Base-by-base conservation (phyloP, 306 rosid species). In the Citrullus colocynthis region DNA sequence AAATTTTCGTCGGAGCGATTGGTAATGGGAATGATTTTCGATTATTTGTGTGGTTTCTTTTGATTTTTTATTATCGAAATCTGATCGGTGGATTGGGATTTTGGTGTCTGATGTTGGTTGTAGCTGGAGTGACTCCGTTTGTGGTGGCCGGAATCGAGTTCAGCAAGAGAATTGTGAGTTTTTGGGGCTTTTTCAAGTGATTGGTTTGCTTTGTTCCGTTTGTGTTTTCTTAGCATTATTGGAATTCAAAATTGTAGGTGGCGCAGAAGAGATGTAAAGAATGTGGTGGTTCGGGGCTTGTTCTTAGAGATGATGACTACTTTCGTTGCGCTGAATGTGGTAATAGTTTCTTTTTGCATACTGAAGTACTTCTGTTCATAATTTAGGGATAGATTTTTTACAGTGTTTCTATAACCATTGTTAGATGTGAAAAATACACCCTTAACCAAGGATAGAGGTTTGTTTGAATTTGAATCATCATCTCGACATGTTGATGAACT, bases 91-190 rank as follows among this genome's bases (percentile, higher is more conserved):
- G 28, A 24, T 24, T 24, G 28, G 28, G 28, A 24, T 24, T 24
- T 24, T 24, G 28, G 28, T 24, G 28, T 59, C 2, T 13, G 17
- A 52, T 34, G 60, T 28, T 76, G 52, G 67, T 76, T 85, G 87
- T 80, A 95, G 96, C 96, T 87, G 97, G 98, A 58, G 82, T 85
- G 65, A 82, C 88, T 59, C 98, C 97, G 69, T 95, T 90, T 83
- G 93, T 90, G 88, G 98, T 95, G 76, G 97, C 97, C 6, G 97
- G 97, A 71, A 79, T 91, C 69, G 97, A 94, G 55, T 94, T 94
- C 84, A 88, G 90, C 88, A 94, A 91, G 84, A 89, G 96, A 84
- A 94, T 90, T 82, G 98, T 94, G 86, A 85, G 96, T 81, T 14
- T 14, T 69, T 48, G 16, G 54, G 54, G 13, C 16, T 12, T 48